phyloP scores from a whole-genome alignment of 2,329 filamentous ascomycete genomes.

The Tolypocladium tundrense region DNA sequence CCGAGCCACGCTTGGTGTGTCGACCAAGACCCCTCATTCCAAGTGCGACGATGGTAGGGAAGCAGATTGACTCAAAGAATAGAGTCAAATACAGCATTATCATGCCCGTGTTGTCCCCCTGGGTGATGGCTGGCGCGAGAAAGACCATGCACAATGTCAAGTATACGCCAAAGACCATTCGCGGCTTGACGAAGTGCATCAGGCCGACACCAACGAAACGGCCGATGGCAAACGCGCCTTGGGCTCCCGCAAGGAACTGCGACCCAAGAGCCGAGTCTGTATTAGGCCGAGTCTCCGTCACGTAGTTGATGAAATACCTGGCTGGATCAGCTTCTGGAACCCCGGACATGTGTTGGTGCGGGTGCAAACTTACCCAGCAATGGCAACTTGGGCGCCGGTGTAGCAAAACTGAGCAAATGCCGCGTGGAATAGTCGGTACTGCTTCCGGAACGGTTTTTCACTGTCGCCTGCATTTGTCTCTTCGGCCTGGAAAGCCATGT shows the following conservation, averaged over 20 bases:
- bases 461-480: conserved; percentile 42
- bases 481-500: conserved; percentile 53
- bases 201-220: conserved; percentile 57
- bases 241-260: conserved; percentile 63
- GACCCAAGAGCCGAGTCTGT: conserved; percentile 44
- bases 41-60: conserved; percentile 71
- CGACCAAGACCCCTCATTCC: conserved; percentile 66
- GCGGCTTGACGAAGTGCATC: conserved; percentile 58
- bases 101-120: conserved; percentile 34
- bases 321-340: not conserved
- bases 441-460: conserved; percentile 55
- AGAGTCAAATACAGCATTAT: conserved; percentile 59
- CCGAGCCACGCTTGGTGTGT: conserved; percentile 69
- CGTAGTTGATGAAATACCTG: conserved; percentile 65
- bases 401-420: conserved; percentile 72
- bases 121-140: conserved; percentile 35
- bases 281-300: conserved; percentile 44
- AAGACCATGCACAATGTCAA: conserved; percentile 57
- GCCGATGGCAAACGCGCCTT: conserved; percentile 62
- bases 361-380: conserved; percentile 26
- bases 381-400: conserved; percentile 59
- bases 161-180: conserved; percentile 58
- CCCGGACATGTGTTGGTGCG: too few relatives aligned
- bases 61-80: conserved; percentile 74
- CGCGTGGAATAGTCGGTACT: conserved; percentile 68